These are phyloP conservation scores for Coemansia interrupta DNA, from an alignment of 192 early-diverging fungal species.

Conservation along the genomic window DNA sequence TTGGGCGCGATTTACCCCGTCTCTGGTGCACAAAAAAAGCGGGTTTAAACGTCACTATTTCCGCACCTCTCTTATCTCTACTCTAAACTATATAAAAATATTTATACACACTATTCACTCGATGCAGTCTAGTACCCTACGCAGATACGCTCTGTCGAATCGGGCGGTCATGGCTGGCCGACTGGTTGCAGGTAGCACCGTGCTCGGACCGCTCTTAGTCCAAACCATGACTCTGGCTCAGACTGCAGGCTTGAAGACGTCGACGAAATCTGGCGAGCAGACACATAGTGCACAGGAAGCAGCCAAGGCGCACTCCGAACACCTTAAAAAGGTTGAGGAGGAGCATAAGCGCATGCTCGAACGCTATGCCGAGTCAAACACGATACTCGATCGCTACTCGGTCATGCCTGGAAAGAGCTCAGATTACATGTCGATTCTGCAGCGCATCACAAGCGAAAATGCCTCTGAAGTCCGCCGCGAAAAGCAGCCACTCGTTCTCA, in stretches of 20 bases:
- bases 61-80: too few species aligned
- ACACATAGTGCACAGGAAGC: constrained; percentile 2
- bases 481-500: constrained; percentile 52
- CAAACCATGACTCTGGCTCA: too few species aligned
- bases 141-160: too few species aligned
- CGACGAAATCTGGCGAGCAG: not conserved
- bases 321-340: constrained; percentile 26
- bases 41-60: too few species aligned
- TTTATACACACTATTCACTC: too few species aligned
- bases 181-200: too few species aligned
- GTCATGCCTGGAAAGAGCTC: constrained; percentile 47
- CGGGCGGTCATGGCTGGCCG: too few species aligned
- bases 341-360: constrained; percentile 51
- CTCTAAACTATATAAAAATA: too few species aligned
- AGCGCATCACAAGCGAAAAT: constrained; percentile 45
- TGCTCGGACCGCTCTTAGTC: too few species aligned
- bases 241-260: not conserved
- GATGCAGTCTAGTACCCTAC: too few species aligned
- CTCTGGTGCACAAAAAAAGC: too few species aligned
- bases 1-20: too few species aligned
- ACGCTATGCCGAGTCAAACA: constrained; percentile 39
- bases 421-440: constrained; percentile 48
- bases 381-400: constrained; percentile 49
- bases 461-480: constrained; percentile 22
- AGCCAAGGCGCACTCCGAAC: constrained; percentile 11